Conservation (phyloP, 1,139 yeast species). For the Blastobotrys illinoisensis region DNA sequence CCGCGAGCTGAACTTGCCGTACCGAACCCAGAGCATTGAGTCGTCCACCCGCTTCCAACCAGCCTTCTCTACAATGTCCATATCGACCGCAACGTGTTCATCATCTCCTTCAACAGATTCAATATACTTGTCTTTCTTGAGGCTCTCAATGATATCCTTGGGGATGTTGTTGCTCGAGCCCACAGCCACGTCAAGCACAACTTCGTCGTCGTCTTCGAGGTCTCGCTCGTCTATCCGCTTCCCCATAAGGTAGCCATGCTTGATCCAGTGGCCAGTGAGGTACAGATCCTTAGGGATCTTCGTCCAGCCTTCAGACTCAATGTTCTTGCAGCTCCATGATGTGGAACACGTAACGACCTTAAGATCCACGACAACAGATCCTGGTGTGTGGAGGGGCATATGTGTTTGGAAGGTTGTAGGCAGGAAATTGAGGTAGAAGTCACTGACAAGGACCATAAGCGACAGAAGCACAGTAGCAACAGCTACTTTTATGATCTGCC, state of each 20-base stretch:
- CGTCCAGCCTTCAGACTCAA: constrained; percentile 28
- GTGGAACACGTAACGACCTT: constrained; percentile 27
- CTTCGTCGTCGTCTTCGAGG: constrained; percentile 21
- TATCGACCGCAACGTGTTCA: constrained; percentile 7
- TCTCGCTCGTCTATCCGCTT: constrained; percentile 26
- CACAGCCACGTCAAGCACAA: constrained; percentile 29
- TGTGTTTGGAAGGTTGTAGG: constrained; percentile 30
- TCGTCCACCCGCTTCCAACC: constrained; percentile 38
- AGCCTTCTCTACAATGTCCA: constrained; percentile 5
- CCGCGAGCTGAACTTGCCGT: constrained; percentile 33
- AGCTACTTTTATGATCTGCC: constrained; percentile 25
- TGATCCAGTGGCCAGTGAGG: constrained; percentile 30
- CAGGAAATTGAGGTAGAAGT: constrained; percentile 29
- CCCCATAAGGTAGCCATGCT: constrained; percentile 26
- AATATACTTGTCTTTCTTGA: constrained; percentile 4
- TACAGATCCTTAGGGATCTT: constrained; percentile 32
- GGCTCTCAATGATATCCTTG: constrained; percentile 16
- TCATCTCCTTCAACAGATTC: constrained; percentile 4
- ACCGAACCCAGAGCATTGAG: constrained; percentile 47
- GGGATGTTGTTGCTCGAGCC: constrained; percentile 18
- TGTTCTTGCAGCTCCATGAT: constrained; percentile 23
- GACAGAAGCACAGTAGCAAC: constrained; percentile 16
- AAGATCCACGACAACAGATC: constrained; percentile 31
- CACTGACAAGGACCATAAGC: constrained; percentile 22
- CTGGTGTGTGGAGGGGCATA: constrained; percentile 24